These are phyloP conservation scores for Cicer pinnatifidum DNA, from an alignment of 306 rosid genomes.

Conservation along the genomic window DNA sequence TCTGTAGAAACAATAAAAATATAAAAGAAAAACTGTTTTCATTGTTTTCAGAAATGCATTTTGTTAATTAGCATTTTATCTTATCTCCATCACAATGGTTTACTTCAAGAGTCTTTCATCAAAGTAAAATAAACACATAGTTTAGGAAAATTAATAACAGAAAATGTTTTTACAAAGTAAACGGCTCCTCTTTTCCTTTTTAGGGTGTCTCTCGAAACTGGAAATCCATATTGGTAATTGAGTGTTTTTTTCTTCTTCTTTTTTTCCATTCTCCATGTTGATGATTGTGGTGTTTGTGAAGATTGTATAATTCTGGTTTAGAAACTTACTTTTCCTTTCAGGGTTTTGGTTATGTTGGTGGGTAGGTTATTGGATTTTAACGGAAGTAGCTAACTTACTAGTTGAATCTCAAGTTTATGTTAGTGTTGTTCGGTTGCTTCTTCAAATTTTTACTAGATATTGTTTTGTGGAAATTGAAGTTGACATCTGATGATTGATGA, in stretches of 20 bases:
- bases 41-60: too few species aligned
- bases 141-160: too few species aligned
- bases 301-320: conserved; percentile 3
- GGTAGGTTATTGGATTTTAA: conserved; percentile 7
- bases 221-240: not conserved
- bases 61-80: too few species aligned
- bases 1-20: too few species aligned
- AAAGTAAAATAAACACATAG: too few species aligned
- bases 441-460: not conserved
- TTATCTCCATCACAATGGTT: too few species aligned
- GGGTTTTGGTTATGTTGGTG: conserved; percentile 27
- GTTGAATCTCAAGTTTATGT: conserved; percentile 5
- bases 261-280: not conserved
- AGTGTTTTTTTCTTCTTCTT: not conserved
- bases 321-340: not conserved
- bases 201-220: not conserved
- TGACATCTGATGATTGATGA: conserved; percentile 5
- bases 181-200: conserved; percentile 1
- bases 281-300: conserved; percentile 4
- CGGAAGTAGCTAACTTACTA: not conserved
- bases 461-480: conserved; percentile 7
- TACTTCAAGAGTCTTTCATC: too few species aligned
- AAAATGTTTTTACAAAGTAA: too few species aligned
- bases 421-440: conserved; percentile 11
- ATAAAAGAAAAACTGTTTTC: too few species aligned